These are phyloP conservation scores for Dothistroma septosporum DNA, from an alignment of 2,329 filamentous ascomycete genomes.

Conservation along the genomic window DNA sequence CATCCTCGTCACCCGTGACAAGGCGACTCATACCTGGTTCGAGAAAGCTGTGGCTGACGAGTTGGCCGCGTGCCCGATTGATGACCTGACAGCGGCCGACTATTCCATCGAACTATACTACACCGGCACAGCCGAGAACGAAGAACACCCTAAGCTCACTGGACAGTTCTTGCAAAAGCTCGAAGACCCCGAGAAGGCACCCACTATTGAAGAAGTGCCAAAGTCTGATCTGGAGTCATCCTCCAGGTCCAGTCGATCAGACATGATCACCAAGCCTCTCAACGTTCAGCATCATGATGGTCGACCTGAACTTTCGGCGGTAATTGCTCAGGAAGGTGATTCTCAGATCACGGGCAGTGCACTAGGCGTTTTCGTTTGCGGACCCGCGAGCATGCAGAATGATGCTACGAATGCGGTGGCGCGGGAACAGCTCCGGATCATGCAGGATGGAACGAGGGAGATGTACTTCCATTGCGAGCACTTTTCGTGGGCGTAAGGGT, in stretches of 20 bases:
- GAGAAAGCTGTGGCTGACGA: constrained; percentile 30
- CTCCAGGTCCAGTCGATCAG: background rate
- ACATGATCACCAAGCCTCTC: background rate
- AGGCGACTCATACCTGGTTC: constrained; percentile 36
- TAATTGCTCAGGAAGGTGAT: constrained; percentile 26
- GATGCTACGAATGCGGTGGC: constrained; percentile 49
- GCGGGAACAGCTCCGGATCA: constrained; percentile 37
- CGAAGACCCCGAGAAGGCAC: constrained; percentile 14
- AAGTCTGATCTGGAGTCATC: constrained; percentile 1
- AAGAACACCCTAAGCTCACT: background rate
- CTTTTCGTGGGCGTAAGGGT: constrained; percentile 40
- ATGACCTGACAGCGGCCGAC: constrained; percentile 8
- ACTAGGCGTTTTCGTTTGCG: constrained; percentile 42
- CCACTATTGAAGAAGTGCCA: background rate
- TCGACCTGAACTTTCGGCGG: constrained; percentile 34
- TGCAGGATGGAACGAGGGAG: constrained; percentile 30
- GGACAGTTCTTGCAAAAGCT: constrained; percentile 10
- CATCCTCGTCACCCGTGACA: constrained; percentile 36
- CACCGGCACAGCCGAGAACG: constrained; percentile 12
- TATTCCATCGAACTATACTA: constrained; percentile 18
- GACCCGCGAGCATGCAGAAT: constrained; percentile 45
- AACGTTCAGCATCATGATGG: constrained; percentile 16
- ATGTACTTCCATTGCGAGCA: constrained; percentile 49
- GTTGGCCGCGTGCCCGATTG: constrained; percentile 20
- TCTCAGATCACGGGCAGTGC: constrained; percentile 16